Evolutionary conservation across 805 yeast genomes (phyloP), one percentile per base, ranked within the genome.

Genomic region (Lipomyces kockii): DNA sequence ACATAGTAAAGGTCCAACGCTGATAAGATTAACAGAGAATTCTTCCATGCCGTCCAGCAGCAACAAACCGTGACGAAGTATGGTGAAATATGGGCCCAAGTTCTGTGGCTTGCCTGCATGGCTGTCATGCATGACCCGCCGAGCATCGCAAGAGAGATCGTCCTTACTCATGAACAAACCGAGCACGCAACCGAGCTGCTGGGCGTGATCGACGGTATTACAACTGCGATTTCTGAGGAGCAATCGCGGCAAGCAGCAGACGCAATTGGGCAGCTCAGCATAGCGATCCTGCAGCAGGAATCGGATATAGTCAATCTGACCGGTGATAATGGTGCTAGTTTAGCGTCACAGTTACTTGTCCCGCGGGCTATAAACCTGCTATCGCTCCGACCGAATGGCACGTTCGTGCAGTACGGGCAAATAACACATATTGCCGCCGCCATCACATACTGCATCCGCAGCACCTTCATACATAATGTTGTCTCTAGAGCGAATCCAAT

Each of bases 31-130:
- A 25, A 25, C 3, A 51, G 54, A 11, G 8, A n/a, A 51, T 51
- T 51, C 54, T 51, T 51, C 25, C 54, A 51, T 11, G 46, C n/a
- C n/a, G 46, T 37, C 5, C 46, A 51, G 27, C 54, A 51, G 54
- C 25, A 51, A 14, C 11, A 51, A 20, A 51, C 54, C 8, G 27
- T 51, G 8, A 3, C 54, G 6, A 51, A 51, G 27, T 51, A 51
- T 11, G 54, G 54, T 1, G 54, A 20, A 11, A 51, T 51, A 51
- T 51, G 54, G 54, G 54, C 54, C 6, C 22, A 51, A 11, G 27
- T 51, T n/a, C 54, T 51, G 27, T 51, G 54, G 54, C 54, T 51
- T 1, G 54, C 12, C 8, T 51, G 54, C 54, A 51, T 51, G 54
- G 54, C 27, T 1, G 54, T 51, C 27, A 51, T 3, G 27, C 3